A percentile compares a stretch with the other conserved stretches of the same genome.
These are phyloP conservation scores for Tricholoma furcatifolium DNA, from an alignment of 768 basidiomycete genomes.

Conservation along the genomic window DNA sequence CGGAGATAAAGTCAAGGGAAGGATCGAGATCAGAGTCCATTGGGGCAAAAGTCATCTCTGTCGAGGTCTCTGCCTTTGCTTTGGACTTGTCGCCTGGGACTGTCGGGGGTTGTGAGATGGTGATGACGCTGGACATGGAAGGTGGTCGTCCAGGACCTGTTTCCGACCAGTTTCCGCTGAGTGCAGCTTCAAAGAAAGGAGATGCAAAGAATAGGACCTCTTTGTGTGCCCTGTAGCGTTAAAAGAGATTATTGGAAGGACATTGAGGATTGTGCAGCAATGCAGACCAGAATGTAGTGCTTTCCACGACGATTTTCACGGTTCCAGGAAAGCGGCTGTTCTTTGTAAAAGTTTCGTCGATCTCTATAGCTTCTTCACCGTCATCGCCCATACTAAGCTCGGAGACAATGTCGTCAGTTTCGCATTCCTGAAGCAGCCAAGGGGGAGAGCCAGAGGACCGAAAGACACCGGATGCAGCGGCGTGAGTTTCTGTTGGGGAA, in stretches of 20 bases:
- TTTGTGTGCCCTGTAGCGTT: constrained; percentile 75
- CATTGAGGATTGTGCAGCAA: constrained; percentile 1
- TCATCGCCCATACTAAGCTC: constrained; percentile 66
- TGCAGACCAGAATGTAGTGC: constrained; percentile 86
- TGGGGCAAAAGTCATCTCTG: constrained; percentile 61
- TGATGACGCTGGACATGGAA: constrained; percentile 81
- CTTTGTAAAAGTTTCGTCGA: constrained; percentile 78
- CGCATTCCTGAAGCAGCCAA: constrained; percentile 77
- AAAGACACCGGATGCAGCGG: constrained; percentile 83
- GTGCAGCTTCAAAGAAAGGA: constrained; percentile 91
- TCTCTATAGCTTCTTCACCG: constrained; percentile 70
- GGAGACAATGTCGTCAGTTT: constrained; percentile 66
- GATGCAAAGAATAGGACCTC: constrained; percentile 90
- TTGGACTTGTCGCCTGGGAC: constrained; percentile 49
- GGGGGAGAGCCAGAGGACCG: constrained; percentile 77
- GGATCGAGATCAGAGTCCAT: constrained; percentile 49
- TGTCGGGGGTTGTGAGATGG: constrained; percentile 73
- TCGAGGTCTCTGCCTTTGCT: constrained; percentile 35
- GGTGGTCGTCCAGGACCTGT: constrained; percentile 62
- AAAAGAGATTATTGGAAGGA: constrained; percentile 6
- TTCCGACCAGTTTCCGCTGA: constrained; percentile 92
- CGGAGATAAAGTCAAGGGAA: constrained; percentile 37
- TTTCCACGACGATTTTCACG: constrained; percentile 88
- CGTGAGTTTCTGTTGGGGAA: constrained; percentile 86
- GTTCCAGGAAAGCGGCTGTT: constrained; percentile 73